Conservation (phyloP, 495 filamentous ascomycete species). For the Lasiosphaeris hirsuta region DNA sequence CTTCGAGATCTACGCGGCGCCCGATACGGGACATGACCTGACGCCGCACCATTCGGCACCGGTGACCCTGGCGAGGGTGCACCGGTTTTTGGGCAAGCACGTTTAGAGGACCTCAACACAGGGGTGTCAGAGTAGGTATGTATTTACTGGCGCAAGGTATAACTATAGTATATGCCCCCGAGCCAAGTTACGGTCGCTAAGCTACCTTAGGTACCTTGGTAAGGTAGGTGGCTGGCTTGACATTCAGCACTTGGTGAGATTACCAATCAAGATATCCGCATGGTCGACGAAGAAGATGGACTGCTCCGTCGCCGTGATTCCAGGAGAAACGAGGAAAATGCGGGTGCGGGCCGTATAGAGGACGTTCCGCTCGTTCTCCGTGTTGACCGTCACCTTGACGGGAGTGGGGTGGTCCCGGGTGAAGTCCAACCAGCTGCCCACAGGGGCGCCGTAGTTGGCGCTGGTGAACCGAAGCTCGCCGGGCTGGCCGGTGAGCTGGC, state of each 20-base stretch:
- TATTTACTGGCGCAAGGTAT: no score
- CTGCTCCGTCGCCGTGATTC: not conserved
- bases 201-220: no score
- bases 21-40: constrained; percentile 8
- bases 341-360: not conserved
- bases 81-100: not conserved
- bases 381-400: not conserved
- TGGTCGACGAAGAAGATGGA: not conserved
- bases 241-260: not conserved
- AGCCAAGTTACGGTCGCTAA: no score
- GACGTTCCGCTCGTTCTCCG: not conserved
- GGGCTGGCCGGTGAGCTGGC: not conserved
- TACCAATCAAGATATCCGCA: not conserved
- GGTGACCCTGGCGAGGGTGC: not conserved
- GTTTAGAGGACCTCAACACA: no score
- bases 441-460: not conserved
- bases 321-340: not conserved
- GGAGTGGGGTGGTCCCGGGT: not conserved
- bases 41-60: constrained; percentile 12
- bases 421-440: not conserved
- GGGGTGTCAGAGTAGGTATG: no score
- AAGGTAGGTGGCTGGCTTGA: no score
- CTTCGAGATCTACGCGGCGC: not conserved
- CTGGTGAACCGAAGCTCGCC: not conserved
- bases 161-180: no score